Evolutionary conservation across 257 asterid genomes (phyloP), one percentile per base, ranked within the genome.

Genomic region (Ajuga chamaepitys): DNA sequence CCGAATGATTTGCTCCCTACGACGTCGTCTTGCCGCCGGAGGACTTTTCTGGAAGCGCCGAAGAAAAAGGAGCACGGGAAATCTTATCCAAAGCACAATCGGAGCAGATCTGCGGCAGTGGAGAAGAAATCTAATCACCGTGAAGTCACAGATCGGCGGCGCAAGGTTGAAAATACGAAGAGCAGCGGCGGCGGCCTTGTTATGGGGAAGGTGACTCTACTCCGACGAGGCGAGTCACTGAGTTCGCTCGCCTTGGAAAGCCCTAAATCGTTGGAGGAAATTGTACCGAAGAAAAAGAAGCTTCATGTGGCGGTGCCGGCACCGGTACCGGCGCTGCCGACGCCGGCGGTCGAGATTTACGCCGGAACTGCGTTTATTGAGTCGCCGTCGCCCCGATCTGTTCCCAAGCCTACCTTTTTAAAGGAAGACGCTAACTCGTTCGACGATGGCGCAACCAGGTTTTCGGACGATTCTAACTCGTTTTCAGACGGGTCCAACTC

Each of bases 201-300:
- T 32, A 58, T 44, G 72, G 72, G 72, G 48, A 32, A 61, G 56
- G 75, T 75, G n/a, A 75, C 70, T 44, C 34, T 75, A 3, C 35
- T 80, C 71, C 73, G 63, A 25, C 58, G 85, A 37, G 85, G 81
- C 28, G 84, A 82, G 47, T 84, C 96, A 58, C 24, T 84, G 70
- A 81, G 71, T 55, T 84, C 83, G 21, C 28, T 88, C 20, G 76
- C 80, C 42, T 30, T 79, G 4, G 74, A 67, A 22, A 75, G 58
- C 9, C 30, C 71, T 32, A n/a, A 62, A 37, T 14, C 75, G 16
- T 56, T 73, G 30, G 73, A 74, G 41, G 62, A 9, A 0, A 61
- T 53, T 64, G 41, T n/a, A 0, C 68, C 67, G 46, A 75, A 30
- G 63, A 73, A 62, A 66, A 72, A 73, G 60, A 82, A n/a, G n/a